These are phyloP conservation scores for Tolypocladium amazonense DNA, from an alignment of 2,329 filamentous ascomycete genomes.

Conservation along the genomic window DNA sequence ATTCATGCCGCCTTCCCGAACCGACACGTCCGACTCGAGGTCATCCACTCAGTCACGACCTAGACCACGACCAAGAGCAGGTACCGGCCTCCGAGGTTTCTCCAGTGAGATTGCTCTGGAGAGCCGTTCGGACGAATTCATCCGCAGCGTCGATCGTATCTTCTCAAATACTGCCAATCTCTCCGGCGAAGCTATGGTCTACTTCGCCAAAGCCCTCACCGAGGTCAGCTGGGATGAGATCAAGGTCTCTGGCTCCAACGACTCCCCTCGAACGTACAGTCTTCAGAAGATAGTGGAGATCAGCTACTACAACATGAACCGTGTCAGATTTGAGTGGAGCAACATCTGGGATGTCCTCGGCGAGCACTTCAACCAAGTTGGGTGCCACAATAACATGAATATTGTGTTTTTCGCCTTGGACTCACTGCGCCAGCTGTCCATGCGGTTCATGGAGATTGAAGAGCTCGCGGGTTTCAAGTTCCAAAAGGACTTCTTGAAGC, in stretches of 20 bases:
- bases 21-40: constrained; percentile 45
- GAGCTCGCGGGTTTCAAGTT: constrained; percentile 98
- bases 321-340: constrained; percentile 96
- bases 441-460: constrained; percentile 98
- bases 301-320: constrained; percentile 98
- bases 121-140: constrained; percentile 83
- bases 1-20: constrained; percentile 50
- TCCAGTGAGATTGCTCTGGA: constrained; percentile 79
- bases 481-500: constrained; percentile 97
- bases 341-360: constrained; percentile 97
- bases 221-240: constrained; percentile 99
- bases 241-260: constrained; percentile 89
- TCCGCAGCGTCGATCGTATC: constrained; percentile 87
- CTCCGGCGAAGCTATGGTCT: constrained; percentile 86
- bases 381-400: constrained; percentile 89
- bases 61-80: constrained; percentile 37
- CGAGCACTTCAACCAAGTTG: constrained; percentile 96
- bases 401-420: constrained; percentile 98
- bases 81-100: constrained; percentile 52
- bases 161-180: constrained; percentile 94
- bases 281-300: constrained; percentile 98
- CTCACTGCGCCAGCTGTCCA: constrained; percentile 86
- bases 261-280: constrained; percentile 92
- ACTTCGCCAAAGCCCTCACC: constrained; percentile 84
- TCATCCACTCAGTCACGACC: constrained; percentile 54